phyloP scores from a whole-genome alignment of 139 green algal species.

The Micractinium sp. region DNA sequence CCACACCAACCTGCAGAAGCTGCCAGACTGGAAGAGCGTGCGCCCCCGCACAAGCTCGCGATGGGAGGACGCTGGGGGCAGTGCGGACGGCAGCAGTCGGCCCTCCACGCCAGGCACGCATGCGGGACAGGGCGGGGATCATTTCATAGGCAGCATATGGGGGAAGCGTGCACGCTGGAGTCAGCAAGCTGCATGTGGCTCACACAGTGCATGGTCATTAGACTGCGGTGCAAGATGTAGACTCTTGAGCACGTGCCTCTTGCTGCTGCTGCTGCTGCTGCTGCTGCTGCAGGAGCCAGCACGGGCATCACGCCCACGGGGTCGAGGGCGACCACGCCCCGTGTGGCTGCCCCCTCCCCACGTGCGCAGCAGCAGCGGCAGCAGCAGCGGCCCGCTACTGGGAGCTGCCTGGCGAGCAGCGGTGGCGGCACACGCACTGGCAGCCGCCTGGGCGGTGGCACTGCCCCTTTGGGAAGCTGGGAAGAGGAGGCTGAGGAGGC shows the following conservation, averaged over 20 bases:
- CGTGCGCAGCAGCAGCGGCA: neutral
- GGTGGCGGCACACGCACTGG: neutral
- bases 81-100: neutral
- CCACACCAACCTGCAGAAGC: neutral
- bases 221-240: neutral
- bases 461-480: no score
- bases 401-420: no score
- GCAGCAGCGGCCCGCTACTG: neutral
- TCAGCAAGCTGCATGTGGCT: no score
- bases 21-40: constrained; percentile 25
- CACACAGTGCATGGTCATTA: neutral
- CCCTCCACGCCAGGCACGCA: neutral
- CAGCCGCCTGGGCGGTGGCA: neutral
- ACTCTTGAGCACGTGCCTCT: neutral
- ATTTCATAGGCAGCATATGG: neutral
- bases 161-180: neutral
- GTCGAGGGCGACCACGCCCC: neutral
- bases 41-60: constrained; percentile 11
- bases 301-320: neutral
- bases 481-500: neutral
- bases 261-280: neutral
- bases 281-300: neutral
- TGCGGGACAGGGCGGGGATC: neutral
- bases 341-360: neutral
- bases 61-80: neutral